Evolutionary conservation across 345 rosid genomes (phyloP).

Genomic region (Zanthoxylum bungeanum): DNA sequence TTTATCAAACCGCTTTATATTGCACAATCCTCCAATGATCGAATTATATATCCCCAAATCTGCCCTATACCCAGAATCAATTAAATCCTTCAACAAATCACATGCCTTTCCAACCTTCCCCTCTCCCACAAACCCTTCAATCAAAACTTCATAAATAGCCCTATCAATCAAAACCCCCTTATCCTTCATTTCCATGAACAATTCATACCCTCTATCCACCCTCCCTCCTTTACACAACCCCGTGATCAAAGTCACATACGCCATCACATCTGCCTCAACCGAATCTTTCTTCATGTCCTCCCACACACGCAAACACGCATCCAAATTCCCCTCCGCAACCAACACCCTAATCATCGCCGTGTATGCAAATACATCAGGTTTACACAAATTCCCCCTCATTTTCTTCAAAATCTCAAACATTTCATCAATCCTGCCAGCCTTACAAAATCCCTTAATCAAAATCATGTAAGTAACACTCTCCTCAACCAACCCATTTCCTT

Average conservation of each 20-base stretch:
- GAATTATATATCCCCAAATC: conserved; percentile 81
- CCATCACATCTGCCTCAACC: conserved; percentile 82
- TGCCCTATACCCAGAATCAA: conserved; percentile 79
- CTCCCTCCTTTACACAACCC: conserved; percentile 69
- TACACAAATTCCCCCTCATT: conserved; percentile 68
- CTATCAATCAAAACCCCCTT: conserved; percentile 70
- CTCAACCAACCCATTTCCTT: conserved; percentile 63
- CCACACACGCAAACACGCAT: conserved; percentile 77
- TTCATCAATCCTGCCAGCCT: conserved; percentile 56
- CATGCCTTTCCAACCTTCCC: conserved; percentile 67
- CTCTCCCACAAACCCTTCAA: conserved; percentile 64
- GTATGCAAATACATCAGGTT: conserved; percentile 86
- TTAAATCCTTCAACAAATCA: conserved; percentile 74
- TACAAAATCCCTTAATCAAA: conserved; percentile 75
- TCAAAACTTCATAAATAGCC: conserved; percentile 53
- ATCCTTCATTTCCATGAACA: conserved; percentile 76
- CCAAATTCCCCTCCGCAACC: conserved; percentile 62
- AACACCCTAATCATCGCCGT: conserved; percentile 72
- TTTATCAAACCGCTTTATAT: conserved; percentile 55
- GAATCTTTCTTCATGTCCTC: conserved; percentile 71
- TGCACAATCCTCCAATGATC: conserved; percentile 73
- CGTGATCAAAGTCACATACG: conserved; percentile 58
- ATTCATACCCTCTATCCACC: conserved; percentile 51
- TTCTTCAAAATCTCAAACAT: conserved; percentile 57
- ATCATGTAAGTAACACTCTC: conserved; percentile 77